Conservation (phyloP, 257 asterid species). For the Solanum stenotomum region DNA sequence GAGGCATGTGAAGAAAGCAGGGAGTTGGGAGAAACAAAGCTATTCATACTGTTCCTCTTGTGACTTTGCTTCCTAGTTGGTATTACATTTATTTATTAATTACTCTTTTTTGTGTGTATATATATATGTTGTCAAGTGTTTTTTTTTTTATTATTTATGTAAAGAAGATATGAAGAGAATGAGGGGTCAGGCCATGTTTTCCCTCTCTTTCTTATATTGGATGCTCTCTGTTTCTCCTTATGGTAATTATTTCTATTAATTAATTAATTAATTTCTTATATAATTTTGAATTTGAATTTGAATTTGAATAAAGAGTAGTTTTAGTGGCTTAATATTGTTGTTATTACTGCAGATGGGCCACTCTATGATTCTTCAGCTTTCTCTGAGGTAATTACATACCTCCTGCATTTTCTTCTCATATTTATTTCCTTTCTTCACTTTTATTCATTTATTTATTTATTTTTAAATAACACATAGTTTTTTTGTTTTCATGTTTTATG, state of each 20-base stretch:
- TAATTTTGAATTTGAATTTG: not conserved
- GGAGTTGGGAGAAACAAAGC: not conserved
- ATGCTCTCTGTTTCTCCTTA: constrained; percentile 1
- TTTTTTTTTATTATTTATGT: not conserved
- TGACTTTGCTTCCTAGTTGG: constrained; percentile 14
- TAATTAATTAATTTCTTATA: not conserved
- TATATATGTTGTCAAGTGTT: not conserved
- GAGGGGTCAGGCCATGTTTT: constrained; percentile 3
- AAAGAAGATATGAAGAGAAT: constrained; percentile 5
- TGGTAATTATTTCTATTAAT: not conserved
- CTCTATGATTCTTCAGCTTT: constrained; percentile 73
- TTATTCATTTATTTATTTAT: no score
- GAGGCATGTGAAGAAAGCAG: not conserved
- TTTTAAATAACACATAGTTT: not conserved
- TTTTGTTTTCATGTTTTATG: not conserved
- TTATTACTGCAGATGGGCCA: constrained; percentile 58
- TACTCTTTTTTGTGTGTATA: not conserved
- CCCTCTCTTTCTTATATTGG: constrained; percentile 1
- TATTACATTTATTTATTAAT: not conserved
- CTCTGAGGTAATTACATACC: constrained; percentile 34
- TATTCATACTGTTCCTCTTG: constrained; percentile 32
- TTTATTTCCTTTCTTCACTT: not conserved
- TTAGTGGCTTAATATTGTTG: not conserved
- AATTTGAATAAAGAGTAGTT: not conserved
- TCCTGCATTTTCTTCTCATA: not conserved